Conservation (phyloP, 768 basidiomycete genomes). For the Dendrothele bispora region DNA sequence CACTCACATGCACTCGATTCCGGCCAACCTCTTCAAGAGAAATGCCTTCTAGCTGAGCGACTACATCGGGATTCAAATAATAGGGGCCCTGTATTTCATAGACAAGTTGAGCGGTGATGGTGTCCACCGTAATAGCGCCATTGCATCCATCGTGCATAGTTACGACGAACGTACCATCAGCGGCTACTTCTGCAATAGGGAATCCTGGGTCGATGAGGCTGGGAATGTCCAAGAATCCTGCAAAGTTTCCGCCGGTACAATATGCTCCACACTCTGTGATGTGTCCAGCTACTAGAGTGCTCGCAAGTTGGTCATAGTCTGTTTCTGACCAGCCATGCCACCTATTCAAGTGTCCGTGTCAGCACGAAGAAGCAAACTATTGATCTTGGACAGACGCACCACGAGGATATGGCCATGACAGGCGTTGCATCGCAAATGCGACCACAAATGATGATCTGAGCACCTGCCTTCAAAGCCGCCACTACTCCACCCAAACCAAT, state of each 20-base stretch:
- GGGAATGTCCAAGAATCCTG: conserved; percentile 2
- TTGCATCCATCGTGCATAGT: conserved; percentile 2
- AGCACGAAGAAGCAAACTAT: not conserved
- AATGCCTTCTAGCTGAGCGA: conserved; percentile 1
- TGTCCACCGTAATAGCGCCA: conserved; percentile 2
- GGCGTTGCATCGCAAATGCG: conserved; percentile 5
- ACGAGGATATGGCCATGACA: conserved; percentile 5
- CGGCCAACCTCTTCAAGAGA: conserved; percentile 1
- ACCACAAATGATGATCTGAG: conserved; percentile 6
- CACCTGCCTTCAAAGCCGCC: conserved; percentile 1
- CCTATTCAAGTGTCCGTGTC: not conserved
- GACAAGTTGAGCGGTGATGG: conserved; percentile 5
- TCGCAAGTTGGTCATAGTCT: conserved; percentile 4
- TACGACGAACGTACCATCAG: not conserved
- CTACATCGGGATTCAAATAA: conserved; percentile 6
- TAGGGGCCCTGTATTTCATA: conserved; percentile 8
- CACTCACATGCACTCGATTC: conserved; percentile 4
- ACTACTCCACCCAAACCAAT: conserved; percentile 6
- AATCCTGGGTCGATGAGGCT: conserved; percentile 3
- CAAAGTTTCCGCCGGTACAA: conserved; percentile 6
- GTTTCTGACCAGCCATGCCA: conserved; percentile 8
- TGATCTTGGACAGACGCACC: not conserved
- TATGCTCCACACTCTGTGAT: too few relatives aligned
- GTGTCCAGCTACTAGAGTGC: conserved; percentile 5
- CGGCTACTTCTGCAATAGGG: conserved; percentile 1